Evolutionary conservation across 306 rosid genomes (phyloP), one percentile per base, ranked within the genome.

Genomic region (Pterocarpus macrocarpus): DNA sequence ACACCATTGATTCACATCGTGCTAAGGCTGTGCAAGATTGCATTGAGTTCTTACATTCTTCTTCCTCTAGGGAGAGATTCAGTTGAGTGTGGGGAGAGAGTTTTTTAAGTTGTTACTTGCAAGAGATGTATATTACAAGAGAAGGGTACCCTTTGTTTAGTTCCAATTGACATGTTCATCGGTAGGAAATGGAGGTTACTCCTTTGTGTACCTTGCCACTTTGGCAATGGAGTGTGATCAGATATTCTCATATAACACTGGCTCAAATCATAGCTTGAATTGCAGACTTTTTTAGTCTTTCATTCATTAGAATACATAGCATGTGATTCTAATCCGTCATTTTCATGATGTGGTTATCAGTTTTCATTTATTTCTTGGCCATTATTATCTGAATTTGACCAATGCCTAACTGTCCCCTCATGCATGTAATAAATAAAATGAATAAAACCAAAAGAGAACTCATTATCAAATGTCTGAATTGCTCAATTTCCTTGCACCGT

Each of bases 21-120:
- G 97, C 91, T 58, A 93, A 92, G 63, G 98, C 95, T 5, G 84
- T 94, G 6, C 92, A 86, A 86, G 98, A 92, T 75, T 94, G 98
- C 87, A 94, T 92, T 64, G 83, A 90, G 86, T 94, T 94, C 88
- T 87, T 94, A 58, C 94, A 92, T 65, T 94, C 96, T 83, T 90
- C 98, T 66, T 89, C 98, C 57, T 86, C 95, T 65, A 81, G 94
- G 83, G 91, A 90, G 65, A 80, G 91, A 71, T 82, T 88, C 8
- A 90, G 86, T 70, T 91, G 90, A 56, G 87, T 66, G 9, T 1
- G 9, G 17, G 5, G 22, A 55, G n/a, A n/a, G 7, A n/a, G 30
- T n/a, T n/a, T 15, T 55, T 55, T n/a, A 64, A 17, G 69, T 45
- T 85, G 43, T n/a, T 68, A 65, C 61, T 79, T 47, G 68, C 71